phyloP scores from a whole-genome alignment of 306 rosid species.

The Acacia confusa region DNA sequence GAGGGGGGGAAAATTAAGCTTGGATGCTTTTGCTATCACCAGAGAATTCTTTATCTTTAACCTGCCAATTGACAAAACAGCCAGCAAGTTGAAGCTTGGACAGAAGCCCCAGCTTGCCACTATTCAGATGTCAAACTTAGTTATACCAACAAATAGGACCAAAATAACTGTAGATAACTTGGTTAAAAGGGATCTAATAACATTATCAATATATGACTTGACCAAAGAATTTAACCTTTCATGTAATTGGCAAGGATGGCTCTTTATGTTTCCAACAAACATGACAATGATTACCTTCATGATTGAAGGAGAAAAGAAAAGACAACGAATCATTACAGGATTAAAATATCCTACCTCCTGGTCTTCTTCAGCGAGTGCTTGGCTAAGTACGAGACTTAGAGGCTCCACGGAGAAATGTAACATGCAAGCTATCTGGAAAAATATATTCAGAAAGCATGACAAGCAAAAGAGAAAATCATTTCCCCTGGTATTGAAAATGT shows the following conservation, averaged over 20 bases:
- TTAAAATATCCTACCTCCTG: slow-evolving; percentile 42
- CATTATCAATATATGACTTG: not conserved
- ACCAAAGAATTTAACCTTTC: slow-evolving; percentile 17
- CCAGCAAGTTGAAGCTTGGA: slow-evolving; percentile 15
- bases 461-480: slow-evolving; percentile 27
- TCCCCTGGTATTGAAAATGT: not conserved
- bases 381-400: slow-evolving; percentile 59
- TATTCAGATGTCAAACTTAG: slow-evolving; percentile 12
- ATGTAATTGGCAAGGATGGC: not conserved
- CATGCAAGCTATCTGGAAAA: slow-evolving; percentile 73
- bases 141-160: slow-evolving; percentile 4
- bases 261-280: slow-evolving; percentile 2
- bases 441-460: slow-evolving; percentile 25
- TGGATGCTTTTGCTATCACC: not conserved
- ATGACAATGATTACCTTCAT: not conserved
- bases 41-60: not conserved
- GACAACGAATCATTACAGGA: slow-evolving; percentile 24
- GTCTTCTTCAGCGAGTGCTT: slow-evolving; percentile 55
- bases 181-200: slow-evolving; percentile 2
- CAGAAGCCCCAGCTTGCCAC: not conserved
- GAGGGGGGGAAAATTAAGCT: not conserved
- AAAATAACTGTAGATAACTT: slow-evolving; percentile 3
- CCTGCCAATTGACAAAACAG: slow-evolving; percentile 1
- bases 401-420: slow-evolving; percentile 86
- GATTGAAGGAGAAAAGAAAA: slow-evolving; percentile 20